Conservation (phyloP, 192 early-diverging fungal genomes). For the Neocallimastix lanati region DNA sequence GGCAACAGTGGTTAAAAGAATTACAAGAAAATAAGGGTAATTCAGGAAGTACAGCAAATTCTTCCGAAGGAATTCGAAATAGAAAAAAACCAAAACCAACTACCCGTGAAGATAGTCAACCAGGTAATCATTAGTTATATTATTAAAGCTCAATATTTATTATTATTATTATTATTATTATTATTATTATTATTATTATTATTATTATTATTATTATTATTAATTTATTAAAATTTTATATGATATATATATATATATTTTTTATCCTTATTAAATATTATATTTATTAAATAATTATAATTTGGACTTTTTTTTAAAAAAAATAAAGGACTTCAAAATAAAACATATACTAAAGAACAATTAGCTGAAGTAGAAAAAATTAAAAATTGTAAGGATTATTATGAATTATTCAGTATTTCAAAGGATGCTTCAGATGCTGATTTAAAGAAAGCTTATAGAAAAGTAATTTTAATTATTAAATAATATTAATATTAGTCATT, state of each 20-base stretch:
- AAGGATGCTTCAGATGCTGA: conserved; percentile 60
- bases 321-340: conserved; percentile 7
- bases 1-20: conserved; percentile 21
- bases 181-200: too few species aligned
- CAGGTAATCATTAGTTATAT: conserved; percentile 9
- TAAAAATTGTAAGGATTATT: conserved; percentile 62
- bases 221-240: too few species aligned
- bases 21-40: conserved; percentile 8
- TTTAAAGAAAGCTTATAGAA: conserved; percentile 87
- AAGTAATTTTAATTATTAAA: too few species aligned
- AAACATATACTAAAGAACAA: conserved; percentile 62
- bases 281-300: too few species aligned
- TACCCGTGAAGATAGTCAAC: conserved; percentile 5
- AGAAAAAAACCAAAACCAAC: conserved; percentile 5
- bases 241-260: too few species aligned
- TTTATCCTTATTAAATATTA: too few species aligned
- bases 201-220: too few species aligned
- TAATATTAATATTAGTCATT: too few species aligned
- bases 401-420: conserved; percentile 56
- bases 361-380: conserved; percentile 59
- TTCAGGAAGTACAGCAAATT: not conserved
- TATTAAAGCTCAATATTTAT: too few species aligned
- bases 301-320: not conserved
- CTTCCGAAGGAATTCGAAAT: conserved; percentile 2
- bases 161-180: conserved; percentile 5